phyloP scores from a whole-genome alignment of 2,329 filamentous ascomycete species.

The Alternaria sp. region DNA sequence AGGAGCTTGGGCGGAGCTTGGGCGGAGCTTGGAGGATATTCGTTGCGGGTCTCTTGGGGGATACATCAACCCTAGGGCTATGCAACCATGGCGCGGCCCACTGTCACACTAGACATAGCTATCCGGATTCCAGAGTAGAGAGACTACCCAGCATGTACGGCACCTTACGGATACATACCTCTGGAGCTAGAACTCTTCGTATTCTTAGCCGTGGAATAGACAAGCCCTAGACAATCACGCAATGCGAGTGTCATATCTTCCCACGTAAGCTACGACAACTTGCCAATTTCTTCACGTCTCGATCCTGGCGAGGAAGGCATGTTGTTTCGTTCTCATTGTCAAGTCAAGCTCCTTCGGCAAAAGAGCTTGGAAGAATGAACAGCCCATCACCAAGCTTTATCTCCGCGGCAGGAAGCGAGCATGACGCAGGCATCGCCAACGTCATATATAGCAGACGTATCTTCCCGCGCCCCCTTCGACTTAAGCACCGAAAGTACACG shows the following conservation, averaged over 20 bases:
- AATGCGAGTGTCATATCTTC: neutral
- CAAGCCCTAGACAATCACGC: neutral
- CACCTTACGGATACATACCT: neutral
- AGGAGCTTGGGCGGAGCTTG: neutral
- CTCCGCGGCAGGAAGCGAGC: conserved; percentile 18
- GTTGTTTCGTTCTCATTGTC: neutral
- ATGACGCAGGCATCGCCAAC: neutral
- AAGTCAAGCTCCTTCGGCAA: neutral
- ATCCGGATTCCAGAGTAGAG: neutral
- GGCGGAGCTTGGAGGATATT: conserved; percentile 4
- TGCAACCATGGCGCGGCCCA: conserved; percentile 14
- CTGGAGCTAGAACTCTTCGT: neutral
- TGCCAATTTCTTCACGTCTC: neutral
- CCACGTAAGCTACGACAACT: neutral
- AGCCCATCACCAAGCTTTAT: conserved; percentile 10
- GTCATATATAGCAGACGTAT: neutral
- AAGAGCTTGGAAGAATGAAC: conserved; percentile 8
- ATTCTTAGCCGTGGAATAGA: neutral
- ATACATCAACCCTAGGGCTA: conserved; percentile 5
- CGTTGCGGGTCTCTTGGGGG: conserved; percentile 14
- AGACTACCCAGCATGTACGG: neutral
- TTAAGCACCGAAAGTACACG: neutral
- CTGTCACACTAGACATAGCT: conserved; percentile 7
- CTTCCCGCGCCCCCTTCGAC: neutral
- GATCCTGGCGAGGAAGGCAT: neutral